Evolutionary conservation across 768 basidiomycete species (phyloP).

Genomic region (Lactarius hengduanensis): DNA sequence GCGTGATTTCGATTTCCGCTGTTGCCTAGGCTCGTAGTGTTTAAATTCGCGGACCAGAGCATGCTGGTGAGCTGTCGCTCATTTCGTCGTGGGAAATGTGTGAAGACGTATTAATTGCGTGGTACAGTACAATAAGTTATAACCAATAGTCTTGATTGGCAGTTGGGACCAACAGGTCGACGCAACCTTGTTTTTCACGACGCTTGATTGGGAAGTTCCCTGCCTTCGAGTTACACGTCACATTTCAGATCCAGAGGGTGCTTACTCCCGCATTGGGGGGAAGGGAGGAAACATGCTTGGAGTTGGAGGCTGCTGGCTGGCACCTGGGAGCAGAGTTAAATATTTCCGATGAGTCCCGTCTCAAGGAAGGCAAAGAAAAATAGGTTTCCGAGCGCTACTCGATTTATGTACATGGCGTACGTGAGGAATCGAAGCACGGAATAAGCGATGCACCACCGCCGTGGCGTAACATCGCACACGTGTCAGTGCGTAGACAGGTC

Average conservation of each 20-base stretch:
- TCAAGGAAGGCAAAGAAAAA: not conserved
- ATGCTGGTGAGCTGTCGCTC: not conserved
- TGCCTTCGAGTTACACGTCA: not conserved
- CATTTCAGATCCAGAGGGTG: not conserved
- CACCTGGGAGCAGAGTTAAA: not conserved
- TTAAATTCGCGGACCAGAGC: not conserved
- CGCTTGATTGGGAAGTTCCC: not conserved
- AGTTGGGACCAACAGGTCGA: not conserved
- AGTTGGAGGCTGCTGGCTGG: not conserved
- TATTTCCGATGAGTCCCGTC: not conserved
- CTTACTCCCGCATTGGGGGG: not conserved
- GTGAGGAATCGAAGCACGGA: conserved; percentile 21
- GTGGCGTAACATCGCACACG: conserved; percentile 13
- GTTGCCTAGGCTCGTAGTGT: not conserved
- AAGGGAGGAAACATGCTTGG: not conserved
- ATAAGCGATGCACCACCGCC: conserved; percentile 14
- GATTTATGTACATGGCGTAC: conserved; percentile 17
- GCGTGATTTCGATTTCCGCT: conserved; percentile 7
- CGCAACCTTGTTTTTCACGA: conserved; percentile 3
- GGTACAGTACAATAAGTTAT: not conserved
- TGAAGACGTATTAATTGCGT: not conserved
- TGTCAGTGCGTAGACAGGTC: conserved; percentile 6
- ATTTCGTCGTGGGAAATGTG: not conserved
- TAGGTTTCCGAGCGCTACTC: conserved; percentile 9
- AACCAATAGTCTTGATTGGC: not conserved